These are phyloP conservation scores for Penicillium lividum DNA, from an alignment of 495 filamentous ascomycete genomes.

Conservation along the genomic window DNA sequence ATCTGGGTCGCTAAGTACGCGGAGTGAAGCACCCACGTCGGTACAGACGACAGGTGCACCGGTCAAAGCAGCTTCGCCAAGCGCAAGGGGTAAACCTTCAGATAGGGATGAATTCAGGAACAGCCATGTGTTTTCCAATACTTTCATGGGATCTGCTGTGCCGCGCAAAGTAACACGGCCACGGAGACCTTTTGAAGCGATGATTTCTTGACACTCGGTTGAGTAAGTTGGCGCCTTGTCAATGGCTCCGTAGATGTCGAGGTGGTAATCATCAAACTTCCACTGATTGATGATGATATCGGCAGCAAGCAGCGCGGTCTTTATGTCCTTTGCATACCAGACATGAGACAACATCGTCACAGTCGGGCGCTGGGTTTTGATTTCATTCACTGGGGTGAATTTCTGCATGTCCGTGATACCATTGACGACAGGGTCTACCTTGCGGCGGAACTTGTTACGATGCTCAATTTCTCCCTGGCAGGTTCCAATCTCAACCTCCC, in stretches of 20 bases:
- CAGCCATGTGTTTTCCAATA: conserved; percentile 63
- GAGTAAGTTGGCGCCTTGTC: conserved; percentile 62
- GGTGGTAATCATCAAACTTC: conserved; percentile 63
- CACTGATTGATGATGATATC: conserved; percentile 67
- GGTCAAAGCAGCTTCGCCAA: conserved; percentile 64
- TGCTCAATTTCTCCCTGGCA: conserved; percentile 59
- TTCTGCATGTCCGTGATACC: conserved; percentile 67
- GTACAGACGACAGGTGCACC: conserved; percentile 66
- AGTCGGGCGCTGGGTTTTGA: conserved; percentile 57
- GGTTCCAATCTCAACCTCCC: conserved; percentile 67
- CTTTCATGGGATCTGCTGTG: conserved; percentile 56
- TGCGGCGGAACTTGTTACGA: conserved; percentile 58
- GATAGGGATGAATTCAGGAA: conserved; percentile 70
- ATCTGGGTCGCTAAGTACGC: conserved; percentile 62
- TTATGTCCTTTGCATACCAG: conserved; percentile 68
- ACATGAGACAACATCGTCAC: conserved; percentile 68
- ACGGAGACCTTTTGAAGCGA: conserved; percentile 59
- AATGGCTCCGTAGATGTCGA: conserved; percentile 64
- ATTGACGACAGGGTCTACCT: conserved; percentile 69
- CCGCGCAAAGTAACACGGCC: conserved; percentile 55
- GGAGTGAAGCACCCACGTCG: conserved; percentile 63
- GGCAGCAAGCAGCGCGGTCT: conserved; percentile 61
- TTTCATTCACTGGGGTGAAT: conserved; percentile 59
- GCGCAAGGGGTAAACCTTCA: conserved; percentile 64
- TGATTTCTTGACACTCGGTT: conserved; percentile 62